Percentiles rank a stretch among this genome's conserved stretches.
Conservation (phyloP, 306 rosid genomes). For the Cucurbita maxima region DNA sequence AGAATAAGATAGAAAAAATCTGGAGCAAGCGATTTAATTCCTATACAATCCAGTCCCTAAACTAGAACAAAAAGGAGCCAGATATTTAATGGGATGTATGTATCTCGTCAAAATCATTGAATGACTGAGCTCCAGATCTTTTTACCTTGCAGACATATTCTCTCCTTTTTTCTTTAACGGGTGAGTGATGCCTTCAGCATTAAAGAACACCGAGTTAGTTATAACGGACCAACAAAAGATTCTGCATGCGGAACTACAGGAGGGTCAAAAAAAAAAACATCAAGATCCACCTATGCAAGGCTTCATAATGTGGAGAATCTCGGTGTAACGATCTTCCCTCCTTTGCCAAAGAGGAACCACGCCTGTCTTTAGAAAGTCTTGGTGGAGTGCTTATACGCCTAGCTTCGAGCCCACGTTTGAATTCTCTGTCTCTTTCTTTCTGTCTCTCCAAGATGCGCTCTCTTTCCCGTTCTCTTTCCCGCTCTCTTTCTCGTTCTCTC, state of each 20-base stretch:
- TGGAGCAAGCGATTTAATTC: constrained; percentile 8
- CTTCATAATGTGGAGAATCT: constrained; percentile 75
- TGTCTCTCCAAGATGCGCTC: constrained; percentile 68
- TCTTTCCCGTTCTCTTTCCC: constrained; percentile 65
- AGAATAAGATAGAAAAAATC: not conserved
- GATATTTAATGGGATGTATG: constrained; percentile 16
- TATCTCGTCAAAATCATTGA: constrained; percentile 36
- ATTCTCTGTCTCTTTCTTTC: constrained; percentile 79
- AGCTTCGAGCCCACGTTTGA: constrained; percentile 56
- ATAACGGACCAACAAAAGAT: constrained; percentile 56
- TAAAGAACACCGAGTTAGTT: constrained; percentile 90
- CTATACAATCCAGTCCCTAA: constrained; percentile 18
- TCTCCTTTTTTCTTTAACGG: constrained; percentile 96
- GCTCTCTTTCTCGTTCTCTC: constrained; percentile 32
- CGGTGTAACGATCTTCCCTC: constrained; percentile 59
- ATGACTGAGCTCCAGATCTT: constrained; percentile 35
- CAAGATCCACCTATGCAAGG: constrained; percentile 91
- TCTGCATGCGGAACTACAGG: constrained; percentile 64
- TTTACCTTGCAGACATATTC: constrained; percentile 99
- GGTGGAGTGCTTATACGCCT: constrained; percentile 42
- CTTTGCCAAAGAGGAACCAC: constrained; percentile 69
- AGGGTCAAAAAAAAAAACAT: constrained; percentile 67
- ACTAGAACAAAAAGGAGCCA: constrained; percentile 35
- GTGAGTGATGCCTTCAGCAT: constrained; percentile 99
- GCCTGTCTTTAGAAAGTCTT: constrained; percentile 56